These are phyloP conservation scores for Lathyrus aphaca DNA, from an alignment of 306 rosid genomes.

Conservation along the genomic window DNA sequence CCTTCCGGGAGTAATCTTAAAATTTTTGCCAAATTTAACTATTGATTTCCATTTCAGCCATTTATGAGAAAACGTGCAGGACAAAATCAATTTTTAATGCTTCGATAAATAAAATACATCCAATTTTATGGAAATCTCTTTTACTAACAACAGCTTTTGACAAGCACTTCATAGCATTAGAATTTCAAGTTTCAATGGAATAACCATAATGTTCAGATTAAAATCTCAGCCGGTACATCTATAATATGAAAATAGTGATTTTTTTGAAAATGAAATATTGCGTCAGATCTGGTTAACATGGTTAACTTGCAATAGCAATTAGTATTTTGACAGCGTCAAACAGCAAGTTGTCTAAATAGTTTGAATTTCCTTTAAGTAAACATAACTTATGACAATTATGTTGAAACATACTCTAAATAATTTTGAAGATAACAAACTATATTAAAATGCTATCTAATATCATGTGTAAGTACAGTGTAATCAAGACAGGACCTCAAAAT, in stretches of 20 bases:
- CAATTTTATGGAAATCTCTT: neutral
- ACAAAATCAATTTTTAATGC: neutral
- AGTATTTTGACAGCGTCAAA: neutral
- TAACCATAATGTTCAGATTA: neutral
- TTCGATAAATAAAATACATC: constrained; percentile 16
- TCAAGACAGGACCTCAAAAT: no score
- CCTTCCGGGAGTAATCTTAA: constrained; percentile 11
- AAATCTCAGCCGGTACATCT: neutral
- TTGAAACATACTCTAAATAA: no score
- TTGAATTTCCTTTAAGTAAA: constrained; percentile 10
- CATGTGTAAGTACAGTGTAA: no score
- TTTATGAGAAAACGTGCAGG: neutral
- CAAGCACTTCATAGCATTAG: constrained; percentile 5
- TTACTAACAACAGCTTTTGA: neutral
- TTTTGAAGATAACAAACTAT: no score
- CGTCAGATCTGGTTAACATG: constrained; percentile 15
- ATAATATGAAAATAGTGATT: constrained; percentile 9
- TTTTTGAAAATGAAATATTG: constrained; percentile 12
- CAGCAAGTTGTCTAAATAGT: constrained; percentile 17
- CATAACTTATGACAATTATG: neutral
- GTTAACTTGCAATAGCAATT: neutral
- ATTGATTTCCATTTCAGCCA: constrained; percentile 7
- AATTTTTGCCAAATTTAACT: neutral
- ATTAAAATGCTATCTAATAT: no score
- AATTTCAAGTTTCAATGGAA: constrained; percentile 11